Percentiles rank a stretch among this genome's conserved stretches.
phyloP scores from a whole-genome alignment of 2,329 filamentous ascomycete species.

The Aphanocladium album region DNA sequence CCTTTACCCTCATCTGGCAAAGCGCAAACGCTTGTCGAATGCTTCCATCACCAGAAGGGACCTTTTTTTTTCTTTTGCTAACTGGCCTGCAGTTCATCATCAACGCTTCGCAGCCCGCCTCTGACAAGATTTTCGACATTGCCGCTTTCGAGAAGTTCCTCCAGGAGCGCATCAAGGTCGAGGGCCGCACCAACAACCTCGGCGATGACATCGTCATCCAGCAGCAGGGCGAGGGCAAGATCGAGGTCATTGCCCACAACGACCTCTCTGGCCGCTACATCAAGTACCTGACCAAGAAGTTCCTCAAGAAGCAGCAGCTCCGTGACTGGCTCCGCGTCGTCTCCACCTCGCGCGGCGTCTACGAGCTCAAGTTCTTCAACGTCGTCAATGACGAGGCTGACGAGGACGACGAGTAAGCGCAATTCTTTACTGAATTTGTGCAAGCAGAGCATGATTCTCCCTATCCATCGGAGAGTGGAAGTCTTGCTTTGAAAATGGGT shows the following conservation, averaged over 20 bases:
- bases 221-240: slow-evolving; percentile 92
- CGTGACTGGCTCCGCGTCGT: slow-evolving; percentile 99
- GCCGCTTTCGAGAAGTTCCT: slow-evolving; percentile 99
- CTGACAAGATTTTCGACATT: slow-evolving; percentile 99
- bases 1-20: too few species aligned
- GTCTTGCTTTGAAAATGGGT: background rate
- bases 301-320: slow-evolving; percentile 99
- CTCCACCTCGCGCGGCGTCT: slow-evolving; percentile 94
- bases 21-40: background rate
- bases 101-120: slow-evolving; percentile 96
- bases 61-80: too few species aligned
- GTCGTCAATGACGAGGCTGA: slow-evolving; percentile 97
- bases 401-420: slow-evolving; percentile 89
- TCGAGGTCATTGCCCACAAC: slow-evolving; percentile 95
- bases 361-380: slow-evolving; percentile 99
- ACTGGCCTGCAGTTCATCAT: slow-evolving; percentile 76
- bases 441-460: background rate
- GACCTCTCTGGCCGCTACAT: slow-evolving; percentile 98
- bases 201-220: slow-evolving; percentile 88
- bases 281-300: slow-evolving; percentile 99
- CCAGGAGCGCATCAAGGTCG: slow-evolving; percentile 99
- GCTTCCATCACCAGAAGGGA: too few species aligned
- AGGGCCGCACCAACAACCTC: slow-evolving; percentile 96
- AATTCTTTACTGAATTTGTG: slow-evolving; percentile 15
- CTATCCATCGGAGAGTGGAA: background rate